Evolutionary conservation across 495 filamentous ascomycete species (phyloP).

Genomic region (Neurospora sp.): DNA sequence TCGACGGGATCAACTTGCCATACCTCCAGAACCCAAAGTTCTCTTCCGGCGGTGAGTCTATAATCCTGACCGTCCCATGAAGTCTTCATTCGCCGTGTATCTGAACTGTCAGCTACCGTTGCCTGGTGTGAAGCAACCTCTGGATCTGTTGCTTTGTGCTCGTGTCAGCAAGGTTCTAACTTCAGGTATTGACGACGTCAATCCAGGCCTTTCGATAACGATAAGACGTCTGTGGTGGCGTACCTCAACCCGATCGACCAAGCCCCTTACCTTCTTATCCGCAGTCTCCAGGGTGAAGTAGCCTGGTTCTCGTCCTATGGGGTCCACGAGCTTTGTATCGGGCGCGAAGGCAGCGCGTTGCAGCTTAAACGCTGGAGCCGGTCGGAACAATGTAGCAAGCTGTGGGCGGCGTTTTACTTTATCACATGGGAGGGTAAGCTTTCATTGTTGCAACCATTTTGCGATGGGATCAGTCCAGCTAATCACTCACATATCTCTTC

Average conservation of each 20-base stretch:
- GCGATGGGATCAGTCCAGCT: not conserved
- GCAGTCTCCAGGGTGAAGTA: slow-evolving; percentile 25
- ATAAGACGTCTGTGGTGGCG: slow-evolving; percentile 38
- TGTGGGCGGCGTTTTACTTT: slow-evolving; percentile 44
- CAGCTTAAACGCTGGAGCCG: slow-evolving; percentile 40
- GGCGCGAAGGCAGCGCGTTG: slow-evolving; percentile 35
- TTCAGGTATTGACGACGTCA: not conserved
- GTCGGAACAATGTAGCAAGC: slow-evolving; percentile 30
- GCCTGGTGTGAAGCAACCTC: not conserved
- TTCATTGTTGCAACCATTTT: not conserved
- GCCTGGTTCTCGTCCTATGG: slow-evolving; percentile 39
- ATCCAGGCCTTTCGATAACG: slow-evolving; percentile 40
- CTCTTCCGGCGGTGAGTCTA: slow-evolving; percentile 39
- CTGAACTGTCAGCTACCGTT: not conserved
- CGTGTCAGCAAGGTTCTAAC: not conserved
- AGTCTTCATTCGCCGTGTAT: not conserved
- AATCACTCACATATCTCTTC: not conserved
- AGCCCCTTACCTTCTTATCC: slow-evolving; percentile 33
- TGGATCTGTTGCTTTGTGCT: not conserved
- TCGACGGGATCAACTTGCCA: slow-evolving; percentile 30
- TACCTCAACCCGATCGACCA: slow-evolving; percentile 32
- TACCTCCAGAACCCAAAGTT: slow-evolving; percentile 36
- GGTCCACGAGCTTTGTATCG: slow-evolving; percentile 40
- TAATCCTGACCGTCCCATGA: not conserved
- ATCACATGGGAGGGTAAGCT: slow-evolving; percentile 45